Base-by-base conservation (phyloP, 371 early-diverging fungal species). In the Mucor sp. region DNA sequence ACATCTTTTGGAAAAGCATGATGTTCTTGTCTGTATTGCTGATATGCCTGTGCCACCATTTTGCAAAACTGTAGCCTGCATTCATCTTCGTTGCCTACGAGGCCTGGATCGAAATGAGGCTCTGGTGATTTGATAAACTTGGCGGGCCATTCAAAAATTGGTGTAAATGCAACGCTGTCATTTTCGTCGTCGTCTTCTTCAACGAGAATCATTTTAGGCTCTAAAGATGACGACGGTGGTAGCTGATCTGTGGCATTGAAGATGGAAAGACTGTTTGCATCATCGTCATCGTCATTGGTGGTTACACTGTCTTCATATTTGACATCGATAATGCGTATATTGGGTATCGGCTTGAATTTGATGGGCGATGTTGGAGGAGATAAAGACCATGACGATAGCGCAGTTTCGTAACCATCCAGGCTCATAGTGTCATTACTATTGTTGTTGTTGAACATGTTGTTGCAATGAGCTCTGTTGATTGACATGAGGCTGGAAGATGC, bases 51-150 rank as follows among this genome's bases (percentile, higher is more conserved):
- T 37, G 58, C 39, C 8, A 79, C 33, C 68, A 76, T 55, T 11
- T 68, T 57, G 15, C 67, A 63, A 61, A 78, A 74, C 17, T 65
- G 71, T 0, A 39, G 58, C 58, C 57, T 70, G 30, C 72, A 75
- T 35, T 62, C 58, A 17, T 41, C 39, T 64, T 78, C 78, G 44
- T 73, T 68, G 19, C 44, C 53, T 35, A 62, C 32, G 1, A 66
- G 56, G 5, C 17, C 9, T 28, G 62, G 32, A 32, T 59, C 55
- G 21, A 70, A 70, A 11, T 63, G 53, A 5, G 70, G 70, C 14
- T 70, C 70, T 12, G 32, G n/a, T 19, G 60, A 25, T 3, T 44
- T 5, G 12, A 1, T 12, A 15, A 23, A 53, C 19, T 48, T 23
- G 6, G 55, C 12, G 4, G 64, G 48, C 30, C 53, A 68, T 21